Conservation (phyloP, 306 rosid species). For the Alnus glutinosa region DNA sequence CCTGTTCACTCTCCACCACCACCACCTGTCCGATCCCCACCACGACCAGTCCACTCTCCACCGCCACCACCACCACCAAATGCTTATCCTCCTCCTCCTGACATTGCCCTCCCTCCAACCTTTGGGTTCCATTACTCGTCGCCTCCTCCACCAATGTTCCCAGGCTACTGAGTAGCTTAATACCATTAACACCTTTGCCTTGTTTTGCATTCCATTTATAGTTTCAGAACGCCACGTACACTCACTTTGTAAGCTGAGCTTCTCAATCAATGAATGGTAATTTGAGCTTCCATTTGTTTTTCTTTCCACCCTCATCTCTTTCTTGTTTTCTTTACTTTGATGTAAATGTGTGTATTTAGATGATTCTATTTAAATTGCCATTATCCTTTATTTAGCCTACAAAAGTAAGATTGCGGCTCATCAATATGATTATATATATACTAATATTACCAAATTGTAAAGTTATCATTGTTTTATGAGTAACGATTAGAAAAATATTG, state of each 20-base stretch:
- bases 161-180: constrained; percentile 40
- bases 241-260: background rate
- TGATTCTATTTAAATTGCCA: no score
- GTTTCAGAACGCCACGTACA: background rate
- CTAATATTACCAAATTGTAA: no score
- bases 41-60: background rate
- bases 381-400: no score
- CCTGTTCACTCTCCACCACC: background rate
- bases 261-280: constrained; percentile 2
- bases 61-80: background rate
- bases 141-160: constrained; percentile 69
- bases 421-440: no score
- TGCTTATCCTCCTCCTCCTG: background rate
- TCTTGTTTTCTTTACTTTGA: background rate
- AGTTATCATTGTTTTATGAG: no score
- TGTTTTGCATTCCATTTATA: background rate
- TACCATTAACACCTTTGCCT: constrained; percentile 21
- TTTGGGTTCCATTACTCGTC: constrained; percentile 50
- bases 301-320: background rate
- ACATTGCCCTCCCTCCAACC: constrained; percentile 46
- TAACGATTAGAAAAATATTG: no score
- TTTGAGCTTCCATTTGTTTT: background rate
- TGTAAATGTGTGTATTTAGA: background rate
- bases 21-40: background rate
- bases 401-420: no score